Percentiles rank a stretch among this genome's conserved stretches.
Conservation (phyloP, 257 asterid species). For the Solanum gracilifrons region DNA sequence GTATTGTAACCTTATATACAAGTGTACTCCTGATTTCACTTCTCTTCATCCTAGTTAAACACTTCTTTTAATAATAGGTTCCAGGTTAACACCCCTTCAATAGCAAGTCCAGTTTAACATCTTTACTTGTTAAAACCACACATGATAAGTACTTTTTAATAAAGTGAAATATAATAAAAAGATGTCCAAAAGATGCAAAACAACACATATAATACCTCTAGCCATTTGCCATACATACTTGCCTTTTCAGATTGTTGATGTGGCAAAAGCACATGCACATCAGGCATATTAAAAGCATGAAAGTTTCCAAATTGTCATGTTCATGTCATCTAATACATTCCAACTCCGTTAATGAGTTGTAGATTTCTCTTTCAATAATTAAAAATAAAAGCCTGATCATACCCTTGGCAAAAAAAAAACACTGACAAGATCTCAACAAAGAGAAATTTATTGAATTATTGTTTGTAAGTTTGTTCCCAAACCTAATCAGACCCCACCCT, state of each 20-base stretch:
- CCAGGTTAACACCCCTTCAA: background rate
- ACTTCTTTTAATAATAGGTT: background rate
- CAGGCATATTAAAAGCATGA: background rate
- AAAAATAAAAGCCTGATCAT: background rate
- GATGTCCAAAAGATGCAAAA: background rate
- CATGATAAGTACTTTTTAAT: background rate
- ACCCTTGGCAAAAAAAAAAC: background rate
- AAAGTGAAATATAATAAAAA: background rate
- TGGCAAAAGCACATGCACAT: background rate
- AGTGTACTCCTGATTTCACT: background rate
- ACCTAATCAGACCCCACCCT: background rate
- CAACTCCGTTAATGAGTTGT: background rate
- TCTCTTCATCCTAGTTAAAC: background rate
- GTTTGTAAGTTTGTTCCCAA: background rate
- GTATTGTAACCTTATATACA: background rate
- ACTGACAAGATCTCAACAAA: background rate
- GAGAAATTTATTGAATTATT: background rate
- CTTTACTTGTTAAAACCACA: background rate
- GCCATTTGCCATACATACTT: background rate
- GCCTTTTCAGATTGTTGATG: background rate
- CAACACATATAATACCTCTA: background rate
- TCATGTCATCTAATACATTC: background rate
- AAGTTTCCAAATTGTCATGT: background rate
- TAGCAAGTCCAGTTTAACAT: background rate
- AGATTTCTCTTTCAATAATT: background rate